phyloP scores from a whole-genome alignment of 306 rosid genomes.

The Erythrophleum fordii region DNA sequence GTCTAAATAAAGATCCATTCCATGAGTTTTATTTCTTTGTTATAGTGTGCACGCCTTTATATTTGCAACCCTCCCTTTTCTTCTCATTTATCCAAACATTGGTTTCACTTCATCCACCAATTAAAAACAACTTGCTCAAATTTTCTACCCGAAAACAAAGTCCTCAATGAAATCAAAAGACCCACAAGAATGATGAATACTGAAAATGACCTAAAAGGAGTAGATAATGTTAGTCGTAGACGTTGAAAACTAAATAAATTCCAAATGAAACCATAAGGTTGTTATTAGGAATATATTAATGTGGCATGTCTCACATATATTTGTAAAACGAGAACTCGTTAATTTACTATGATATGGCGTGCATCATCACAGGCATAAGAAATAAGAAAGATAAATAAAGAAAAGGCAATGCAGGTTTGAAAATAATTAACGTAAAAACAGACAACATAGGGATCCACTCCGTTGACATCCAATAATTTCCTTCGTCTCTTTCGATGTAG shows the following conservation, averaged over 20 bases:
- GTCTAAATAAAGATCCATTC: no score
- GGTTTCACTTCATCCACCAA: not conserved
- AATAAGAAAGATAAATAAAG: not conserved
- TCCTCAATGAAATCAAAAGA: not conserved
- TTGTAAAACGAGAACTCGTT: conserved; percentile 37
- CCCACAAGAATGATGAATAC: not conserved
- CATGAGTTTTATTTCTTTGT: no score
- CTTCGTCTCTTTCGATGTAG: not conserved
- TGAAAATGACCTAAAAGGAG: conserved; percentile 35
- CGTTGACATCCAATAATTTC: conserved; percentile 50
- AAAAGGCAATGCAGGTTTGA: conserved; percentile 22
- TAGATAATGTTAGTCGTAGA: conserved; percentile 30
- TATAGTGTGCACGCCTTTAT: not conserved
- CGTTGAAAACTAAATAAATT: not conserved
- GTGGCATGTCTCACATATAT: conserved; percentile 25
- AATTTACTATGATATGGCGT: not conserved
- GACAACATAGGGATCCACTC: conserved; percentile 54
- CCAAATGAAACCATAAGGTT: not conserved
- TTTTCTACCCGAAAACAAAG: not conserved
- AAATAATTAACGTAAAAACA: not conserved
- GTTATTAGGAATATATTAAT: not conserved
- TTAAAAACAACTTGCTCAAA: not conserved
- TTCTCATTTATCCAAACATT: not conserved
- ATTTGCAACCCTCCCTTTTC: not conserved
- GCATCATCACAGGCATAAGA: conserved; percentile 31